These are phyloP conservation scores for Neurospora terricola DNA, from an alignment of 495 filamentous ascomycete species.

Conservation along the genomic window DNA sequence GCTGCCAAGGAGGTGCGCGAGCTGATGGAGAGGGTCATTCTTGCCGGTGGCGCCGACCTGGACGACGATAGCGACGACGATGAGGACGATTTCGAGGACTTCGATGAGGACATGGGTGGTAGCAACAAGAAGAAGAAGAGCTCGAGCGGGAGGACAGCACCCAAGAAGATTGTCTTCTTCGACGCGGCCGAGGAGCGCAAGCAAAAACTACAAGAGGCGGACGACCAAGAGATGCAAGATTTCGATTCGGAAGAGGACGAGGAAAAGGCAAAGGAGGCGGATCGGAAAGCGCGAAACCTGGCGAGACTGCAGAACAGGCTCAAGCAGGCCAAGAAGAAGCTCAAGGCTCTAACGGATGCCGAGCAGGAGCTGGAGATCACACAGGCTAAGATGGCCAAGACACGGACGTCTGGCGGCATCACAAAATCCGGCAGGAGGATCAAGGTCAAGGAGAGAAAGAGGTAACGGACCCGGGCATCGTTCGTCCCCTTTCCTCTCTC, in stretches of 20 bases:
- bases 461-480: slow-evolving; percentile 43
- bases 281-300: slow-evolving; percentile 38
- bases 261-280: slow-evolving; percentile 35
- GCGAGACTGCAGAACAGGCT: slow-evolving; percentile 40
- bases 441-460: slow-evolving; percentile 75
- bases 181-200: slow-evolving; percentile 27
- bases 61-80: slow-evolving; percentile 19
- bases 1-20: slow-evolving; percentile 33
- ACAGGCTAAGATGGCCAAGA: slow-evolving; percentile 57
- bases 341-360: slow-evolving; percentile 58
- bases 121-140: background rate
- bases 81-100: slow-evolving; percentile 17
- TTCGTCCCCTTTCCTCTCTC: background rate
- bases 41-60: slow-evolving; percentile 22
- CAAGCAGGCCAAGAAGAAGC: slow-evolving; percentile 54
- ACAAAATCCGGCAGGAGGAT: slow-evolving; percentile 77
- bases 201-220: slow-evolving; percentile 25
- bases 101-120: slow-evolving; percentile 13
- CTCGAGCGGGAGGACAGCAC: background rate
- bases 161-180: slow-evolving; percentile 38
- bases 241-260: slow-evolving; percentile 34
- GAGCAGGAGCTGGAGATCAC: slow-evolving; percentile 68
- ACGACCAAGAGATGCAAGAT: slow-evolving; percentile 26
- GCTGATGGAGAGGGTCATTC: slow-evolving; percentile 34
- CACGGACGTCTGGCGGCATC: slow-evolving; percentile 56